A percentile compares a stretch with the other conserved stretches of the same genome.
These are phyloP conservation scores for Ceratobasidium sp. DNA, from an alignment of 1,284 basidiomycete species.

Conservation along the genomic window DNA sequence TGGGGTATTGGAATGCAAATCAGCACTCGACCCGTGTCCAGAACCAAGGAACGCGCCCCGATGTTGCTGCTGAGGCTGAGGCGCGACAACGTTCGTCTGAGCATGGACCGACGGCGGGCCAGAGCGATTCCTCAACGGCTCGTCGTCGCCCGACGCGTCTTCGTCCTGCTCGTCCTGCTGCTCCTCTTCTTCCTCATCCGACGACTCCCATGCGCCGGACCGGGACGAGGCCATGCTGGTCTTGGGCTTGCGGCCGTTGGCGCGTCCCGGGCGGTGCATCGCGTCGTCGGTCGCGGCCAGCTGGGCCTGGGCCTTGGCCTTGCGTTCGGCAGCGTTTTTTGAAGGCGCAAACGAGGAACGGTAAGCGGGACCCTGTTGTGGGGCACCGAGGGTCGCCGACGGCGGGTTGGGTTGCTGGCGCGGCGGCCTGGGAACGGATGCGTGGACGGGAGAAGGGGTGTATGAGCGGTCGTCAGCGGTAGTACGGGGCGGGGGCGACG, in stretches of 20 bases:
- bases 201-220: slow-evolving; percentile 76
- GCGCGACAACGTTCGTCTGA: slow-evolving; percentile 53
- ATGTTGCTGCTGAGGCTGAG: slow-evolving; percentile 54
- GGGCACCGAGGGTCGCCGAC: slow-evolving; percentile 16
- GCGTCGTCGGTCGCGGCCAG: slow-evolving; percentile 82
- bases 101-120: slow-evolving; percentile 57
- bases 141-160: slow-evolving; percentile 72
- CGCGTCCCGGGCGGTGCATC: slow-evolving; percentile 76
- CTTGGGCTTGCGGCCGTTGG: slow-evolving; percentile 64
- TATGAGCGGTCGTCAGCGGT: slow-evolving; percentile 23
- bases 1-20: slow-evolving; percentile 51
- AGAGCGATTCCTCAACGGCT: slow-evolving; percentile 53
- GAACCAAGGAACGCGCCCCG: slow-evolving; percentile 51
- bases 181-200: slow-evolving; percentile 83
- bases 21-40: slow-evolving; percentile 33
- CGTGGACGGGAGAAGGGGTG: slow-evolving; percentile 48
- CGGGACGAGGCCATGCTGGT: slow-evolving; percentile 61
- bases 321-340: slow-evolving; percentile 82
- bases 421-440: slow-evolving; percentile 46
- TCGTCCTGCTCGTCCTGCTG: slow-evolving; percentile 80
- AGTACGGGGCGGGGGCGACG: slow-evolving; percentile 45
- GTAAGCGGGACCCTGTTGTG: slow-evolving; percentile 61
- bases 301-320: slow-evolving; percentile 83
- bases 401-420: slow-evolving; percentile 29
- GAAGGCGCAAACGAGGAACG: slow-evolving; percentile 86